Conservation (phyloP, 352 stramenopile genomes). For the Pythium volutum region DNA sequence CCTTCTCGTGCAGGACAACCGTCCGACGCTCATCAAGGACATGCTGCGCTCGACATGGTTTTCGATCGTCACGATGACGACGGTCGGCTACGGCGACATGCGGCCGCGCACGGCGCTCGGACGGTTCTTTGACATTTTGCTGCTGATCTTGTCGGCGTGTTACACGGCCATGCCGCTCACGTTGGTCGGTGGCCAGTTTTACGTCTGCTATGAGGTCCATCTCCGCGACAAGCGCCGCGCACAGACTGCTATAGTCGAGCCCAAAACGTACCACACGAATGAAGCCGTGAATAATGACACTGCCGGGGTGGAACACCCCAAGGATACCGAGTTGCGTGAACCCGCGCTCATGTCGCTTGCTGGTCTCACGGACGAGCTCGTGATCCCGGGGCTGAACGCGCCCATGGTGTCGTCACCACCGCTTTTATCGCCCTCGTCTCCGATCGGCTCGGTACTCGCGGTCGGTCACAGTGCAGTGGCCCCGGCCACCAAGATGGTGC, state of each 20-base stretch:
- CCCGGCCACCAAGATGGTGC: background rate
- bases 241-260: constrained; percentile 6
- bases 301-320: background rate
- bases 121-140: constrained; percentile 61
- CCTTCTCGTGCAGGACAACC: constrained; percentile 55
- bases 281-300: background rate
- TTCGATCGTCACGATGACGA: constrained; percentile 67
- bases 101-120: constrained; percentile 59
- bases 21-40: constrained; percentile 44
- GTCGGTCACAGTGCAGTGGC: background rate
- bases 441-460: background rate
- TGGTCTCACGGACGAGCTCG: constrained; percentile 2
- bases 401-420: background rate
- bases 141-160: constrained; percentile 54
- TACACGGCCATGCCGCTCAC: constrained; percentile 81
- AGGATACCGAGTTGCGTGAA: constrained; percentile 1
- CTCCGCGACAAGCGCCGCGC: constrained; percentile 31
- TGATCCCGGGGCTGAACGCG: constrained; percentile 19
- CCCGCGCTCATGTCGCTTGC: constrained; percentile 8
- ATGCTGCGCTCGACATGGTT: constrained; percentile 79
- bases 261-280: background rate
- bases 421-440: background rate
- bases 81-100: constrained; percentile 72
- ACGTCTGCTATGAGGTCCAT: constrained; percentile 53
- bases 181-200: constrained; percentile 71